A percentile compares a stretch with the other conserved stretches of the same genome.
Evolutionary conservation across 2,329 filamentous ascomycete species (phyloP).

Genomic region (Fusarium neocosmosporiellum): DNA sequence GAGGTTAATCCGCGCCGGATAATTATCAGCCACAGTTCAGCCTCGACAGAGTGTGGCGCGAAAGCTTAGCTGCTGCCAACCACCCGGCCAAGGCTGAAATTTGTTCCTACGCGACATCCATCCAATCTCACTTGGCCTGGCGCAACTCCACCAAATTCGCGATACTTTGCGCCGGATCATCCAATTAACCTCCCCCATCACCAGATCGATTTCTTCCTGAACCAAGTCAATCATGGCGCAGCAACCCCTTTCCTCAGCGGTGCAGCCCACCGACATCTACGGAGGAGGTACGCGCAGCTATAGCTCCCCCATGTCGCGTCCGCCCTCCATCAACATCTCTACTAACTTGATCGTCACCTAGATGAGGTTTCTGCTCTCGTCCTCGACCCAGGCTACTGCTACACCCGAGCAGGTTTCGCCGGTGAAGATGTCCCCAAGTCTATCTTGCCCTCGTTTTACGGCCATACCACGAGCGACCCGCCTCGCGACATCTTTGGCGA

Average conservation of each 20-base stretch:
- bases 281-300: slow-evolving; percentile 64
- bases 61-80: slow-evolving; percentile 36
- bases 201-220: slow-evolving; percentile 2
- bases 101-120: slow-evolving; percentile 47
- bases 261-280: slow-evolving; percentile 71
- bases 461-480: slow-evolving; percentile 60
- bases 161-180: slow-evolving; percentile 39
- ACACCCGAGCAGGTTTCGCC: slow-evolving; percentile 93
- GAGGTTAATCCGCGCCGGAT: slow-evolving; percentile 33
- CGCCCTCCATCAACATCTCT: slow-evolving; percentile 17
- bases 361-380: slow-evolving; percentile 98
- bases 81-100: slow-evolving; percentile 47
- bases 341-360: slow-evolving; percentile 52
- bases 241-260: slow-evolving; percentile 66
- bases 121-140: slow-evolving; percentile 23
- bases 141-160: slow-evolving; percentile 42
- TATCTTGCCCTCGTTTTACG: slow-evolving; percentile 91
- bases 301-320: slow-evolving; percentile 33
- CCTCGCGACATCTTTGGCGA: slow-evolving; percentile 83
- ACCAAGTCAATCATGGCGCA: slow-evolving; percentile 59
- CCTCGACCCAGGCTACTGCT: slow-evolving; percentile 92
- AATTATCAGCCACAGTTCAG: slow-evolving; percentile 19
- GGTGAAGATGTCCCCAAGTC: slow-evolving; percentile 98
- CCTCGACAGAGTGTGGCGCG: slow-evolving; percentile 23
- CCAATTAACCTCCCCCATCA: slow-evolving; percentile 41